A percentile compares a stretch with the other conserved stretches of the same genome.
Evolutionary conservation across 2,329 filamentous ascomycete genomes (phyloP).

Genomic region (Penicillium sp.): DNA sequence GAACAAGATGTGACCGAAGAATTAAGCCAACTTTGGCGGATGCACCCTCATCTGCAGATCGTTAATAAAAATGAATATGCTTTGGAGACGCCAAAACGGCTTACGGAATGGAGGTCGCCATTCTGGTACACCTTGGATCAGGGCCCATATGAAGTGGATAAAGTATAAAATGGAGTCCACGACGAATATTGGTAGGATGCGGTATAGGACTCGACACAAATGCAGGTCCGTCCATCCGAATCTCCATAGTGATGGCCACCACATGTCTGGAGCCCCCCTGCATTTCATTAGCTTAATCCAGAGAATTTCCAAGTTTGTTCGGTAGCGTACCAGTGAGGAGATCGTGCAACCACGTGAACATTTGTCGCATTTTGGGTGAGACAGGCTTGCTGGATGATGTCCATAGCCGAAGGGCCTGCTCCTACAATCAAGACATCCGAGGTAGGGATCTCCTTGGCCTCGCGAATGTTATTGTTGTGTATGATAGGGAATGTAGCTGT

Average conservation of each 20-base stretch:
- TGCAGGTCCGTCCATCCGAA: constrained; percentile 6
- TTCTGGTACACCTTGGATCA: constrained; percentile 4
- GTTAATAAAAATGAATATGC: background rate
- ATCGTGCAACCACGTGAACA: constrained; percentile 4
- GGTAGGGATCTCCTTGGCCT: constrained; percentile 1
- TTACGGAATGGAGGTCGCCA: constrained; percentile 6
- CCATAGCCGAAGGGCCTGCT: constrained; percentile 5
- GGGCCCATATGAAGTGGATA: constrained; percentile 4
- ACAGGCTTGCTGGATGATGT: constrained; percentile 6
- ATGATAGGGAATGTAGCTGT: constrained; percentile 7
- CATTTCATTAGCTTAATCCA: background rate
- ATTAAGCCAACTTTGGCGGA: constrained; percentile 6
- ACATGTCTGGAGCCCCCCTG: constrained; percentile 6
- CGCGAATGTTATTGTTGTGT: constrained; percentile 7
- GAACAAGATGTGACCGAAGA: constrained; percentile 2
- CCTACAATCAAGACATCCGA: constrained; percentile 5
- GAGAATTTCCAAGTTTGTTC: background rate
- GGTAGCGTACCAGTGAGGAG: constrained; percentile 1
- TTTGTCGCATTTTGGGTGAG: background rate
- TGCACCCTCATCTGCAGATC: background rate
- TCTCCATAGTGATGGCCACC: constrained; percentile 6
- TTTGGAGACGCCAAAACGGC: background rate
- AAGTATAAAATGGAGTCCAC: constrained; percentile 5
- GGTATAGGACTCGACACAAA: constrained; percentile 1
- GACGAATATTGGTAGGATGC: constrained; percentile 3